Evolutionary conservation across 2,329 filamentous ascomycete genomes (phyloP).

Genomic region (Fusarium sp.): DNA sequence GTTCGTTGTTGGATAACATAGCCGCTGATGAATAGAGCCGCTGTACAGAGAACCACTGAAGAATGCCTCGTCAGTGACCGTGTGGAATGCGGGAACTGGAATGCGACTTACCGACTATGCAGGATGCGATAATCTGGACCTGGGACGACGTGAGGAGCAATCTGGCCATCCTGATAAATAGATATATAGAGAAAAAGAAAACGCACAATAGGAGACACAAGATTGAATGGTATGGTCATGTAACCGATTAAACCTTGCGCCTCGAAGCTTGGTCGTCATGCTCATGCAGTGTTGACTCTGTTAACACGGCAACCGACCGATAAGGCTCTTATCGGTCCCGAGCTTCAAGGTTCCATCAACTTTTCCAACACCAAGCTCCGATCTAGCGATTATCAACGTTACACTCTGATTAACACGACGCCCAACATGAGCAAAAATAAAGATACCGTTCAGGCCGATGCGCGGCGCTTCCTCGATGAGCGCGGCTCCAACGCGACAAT

Average conservation of each 20-base stretch:
- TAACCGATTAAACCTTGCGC: slow-evolving; percentile 1
- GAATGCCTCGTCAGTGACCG: slow-evolving; percentile 11
- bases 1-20: slow-evolving; percentile 91
- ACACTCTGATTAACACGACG: slow-evolving; percentile 3
- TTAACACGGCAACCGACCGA: slow-evolving; percentile 57
- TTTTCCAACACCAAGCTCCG: slow-evolving; percentile 37
- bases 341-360: slow-evolving; percentile 25
- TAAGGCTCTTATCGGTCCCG: slow-evolving; percentile 17
- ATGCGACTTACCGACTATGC: slow-evolving; percentile 67
- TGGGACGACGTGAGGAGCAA: slow-evolving; percentile 77
- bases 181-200: neutral
- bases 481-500: slow-evolving; percentile 82
- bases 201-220: neutral
- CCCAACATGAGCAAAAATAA: slow-evolving; percentile 54
- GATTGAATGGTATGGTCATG: neutral
- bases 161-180: slow-evolving; percentile 45
- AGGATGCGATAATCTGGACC: slow-evolving; percentile 76
- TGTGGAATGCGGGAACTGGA: slow-evolving; percentile 34
- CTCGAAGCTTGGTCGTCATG: slow-evolving; percentile 28
- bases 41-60: slow-evolving; percentile 80
- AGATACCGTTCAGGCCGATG: slow-evolving; percentile 80
- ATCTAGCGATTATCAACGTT: slow-evolving; percentile 11
- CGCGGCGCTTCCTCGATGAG: slow-evolving; percentile 86
- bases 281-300: slow-evolving; percentile 41
- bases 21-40: slow-evolving; percentile 87